Base-by-base conservation (phyloP, 164 flowering plant genomes). In the Nymphaea thermarum region DNA sequence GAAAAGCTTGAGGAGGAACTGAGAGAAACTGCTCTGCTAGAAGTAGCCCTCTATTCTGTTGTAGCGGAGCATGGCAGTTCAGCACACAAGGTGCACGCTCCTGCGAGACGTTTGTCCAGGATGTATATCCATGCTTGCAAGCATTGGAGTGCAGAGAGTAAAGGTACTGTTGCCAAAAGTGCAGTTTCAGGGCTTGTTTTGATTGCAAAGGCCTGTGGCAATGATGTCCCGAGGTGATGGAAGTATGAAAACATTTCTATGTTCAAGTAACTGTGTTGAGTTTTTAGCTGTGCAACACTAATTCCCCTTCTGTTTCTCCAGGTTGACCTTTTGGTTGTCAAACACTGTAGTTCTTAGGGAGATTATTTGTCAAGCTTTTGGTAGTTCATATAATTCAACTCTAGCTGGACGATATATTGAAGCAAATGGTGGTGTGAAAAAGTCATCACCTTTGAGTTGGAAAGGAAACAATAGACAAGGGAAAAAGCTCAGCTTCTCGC, bases 11-110 rank as follows among this genome's bases (percentile, higher is more conserved):
- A 95, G 71, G 88, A 84, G 69, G 99, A 95, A 75, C 83, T 95
- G 43, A 87, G 95, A 76, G 99, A 87, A 80, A 90, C 92, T 75
- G 99, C 99, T 65, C 90, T 95, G 70, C 89, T 95, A 51, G 99
- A 95, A 78, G 82, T 95, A 64, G 83, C 99, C 15, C 90, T 95
- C 16, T 95, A 95, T 75, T 87, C 99, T 73, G 87, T 95, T 5
- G 89, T 86, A 43, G 88, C 98, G 36, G 98, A 95, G 80, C 99
- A 95, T 83, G 97, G 96, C 44, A 87, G 97, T 73, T 95, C 99
- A 11, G 92, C 96, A 36, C 99, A 92, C 76, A 95, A 95, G 80
- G 91, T 95, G 69, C 99, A 95, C 71, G 86, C 96, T 61, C 98
- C 99, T 70, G 98, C 99, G 67, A 86, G 98, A 36, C 98, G 98